Evolutionary conservation across 2,329 filamentous ascomycete genomes (phyloP), one percentile per base, ranked within the genome.

Genomic region (Hymenoscyphus infarciens): DNA sequence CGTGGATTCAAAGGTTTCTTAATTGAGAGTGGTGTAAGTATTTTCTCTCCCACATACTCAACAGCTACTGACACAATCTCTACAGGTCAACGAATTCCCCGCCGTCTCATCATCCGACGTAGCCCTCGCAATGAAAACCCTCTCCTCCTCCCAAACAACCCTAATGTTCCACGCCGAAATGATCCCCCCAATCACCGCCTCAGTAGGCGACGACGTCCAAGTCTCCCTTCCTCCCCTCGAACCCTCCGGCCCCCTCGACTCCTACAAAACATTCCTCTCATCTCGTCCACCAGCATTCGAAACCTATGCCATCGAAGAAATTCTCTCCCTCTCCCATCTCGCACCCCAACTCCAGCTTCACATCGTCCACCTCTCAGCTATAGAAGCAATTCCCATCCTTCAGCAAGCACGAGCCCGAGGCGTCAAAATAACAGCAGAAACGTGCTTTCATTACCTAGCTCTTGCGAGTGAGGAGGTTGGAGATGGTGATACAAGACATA

Each of bases 151-250:
- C 60, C 84, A 91, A 19, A 98, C 95, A 1, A 96, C 92, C 0
- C 86, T 98, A 71, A 98, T 99, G 94, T 99, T 99, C 80, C 95
- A 99, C 74, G 95, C 95, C 62, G 95, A 99, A 77, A 98, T 97
- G 92, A 88, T 96, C 13, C 92, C 94, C n/a, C 91, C 92, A 19
- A 90, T 93, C 68, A 79, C 90, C 57, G 85, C 86, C 68, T 92
- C 91, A 0, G 89, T 93, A 1, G 89, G 90, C 60, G 91, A 95
- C 74, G 86, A 87, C 29, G 87, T 92, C 3, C 88, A 91, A 71
- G 77, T 78, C 29, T 90, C 90, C 0, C 80, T 83, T 6, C 85
- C 91, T 19, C 90, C 91, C 0, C 78, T 89, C 6, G 84, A 84
- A 0, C 91, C 91, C 3, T 81, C 83, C 31, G 92, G 91, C 16